phyloP scores from a whole-genome alignment of 768 basidiomycete species.

The Boletus patriciae region DNA sequence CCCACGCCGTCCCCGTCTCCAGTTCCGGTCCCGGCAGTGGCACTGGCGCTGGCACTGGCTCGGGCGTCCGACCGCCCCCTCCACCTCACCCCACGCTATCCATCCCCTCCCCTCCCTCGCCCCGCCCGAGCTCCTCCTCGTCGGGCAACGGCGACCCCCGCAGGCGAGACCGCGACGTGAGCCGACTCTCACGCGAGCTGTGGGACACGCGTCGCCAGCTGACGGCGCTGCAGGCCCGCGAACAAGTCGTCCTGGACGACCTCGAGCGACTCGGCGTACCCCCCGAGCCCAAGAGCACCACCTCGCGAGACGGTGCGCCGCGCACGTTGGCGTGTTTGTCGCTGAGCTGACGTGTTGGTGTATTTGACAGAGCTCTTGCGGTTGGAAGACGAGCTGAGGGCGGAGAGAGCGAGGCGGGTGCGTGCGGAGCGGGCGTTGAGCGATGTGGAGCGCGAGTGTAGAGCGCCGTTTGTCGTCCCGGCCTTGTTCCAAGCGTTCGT shows the following conservation, averaged over 20 bases:
- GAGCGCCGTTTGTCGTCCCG: constrained; percentile 56
- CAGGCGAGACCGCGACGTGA: neutral
- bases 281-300: neutral
- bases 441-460: constrained; percentile 52
- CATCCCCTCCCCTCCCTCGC: neutral
- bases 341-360: neutral
- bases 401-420: constrained; percentile 38
- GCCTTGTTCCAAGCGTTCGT: constrained; percentile 55
- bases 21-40: too few relatives aligned
- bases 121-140: neutral
- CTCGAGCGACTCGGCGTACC: constrained; percentile 20
- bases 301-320: constrained; percentile 19
- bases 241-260: constrained; percentile 24
- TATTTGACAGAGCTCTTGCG: constrained; percentile 15
- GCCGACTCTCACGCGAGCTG: constrained; percentile 27
- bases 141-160: neutral
- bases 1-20: too few relatives aligned
- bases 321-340: neutral
- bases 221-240: constrained; percentile 22
- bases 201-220: constrained; percentile 29
- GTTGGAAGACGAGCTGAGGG: constrained; percentile 37
- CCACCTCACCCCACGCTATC: neutral
- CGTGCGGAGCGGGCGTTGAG: constrained; percentile 45
- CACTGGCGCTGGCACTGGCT: too few relatives aligned
- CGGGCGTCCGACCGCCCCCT: neutral